These are phyloP conservation scores for Boletus bicolor DNA, from an alignment of 768 basidiomycete genomes.

Conservation along the genomic window DNA sequence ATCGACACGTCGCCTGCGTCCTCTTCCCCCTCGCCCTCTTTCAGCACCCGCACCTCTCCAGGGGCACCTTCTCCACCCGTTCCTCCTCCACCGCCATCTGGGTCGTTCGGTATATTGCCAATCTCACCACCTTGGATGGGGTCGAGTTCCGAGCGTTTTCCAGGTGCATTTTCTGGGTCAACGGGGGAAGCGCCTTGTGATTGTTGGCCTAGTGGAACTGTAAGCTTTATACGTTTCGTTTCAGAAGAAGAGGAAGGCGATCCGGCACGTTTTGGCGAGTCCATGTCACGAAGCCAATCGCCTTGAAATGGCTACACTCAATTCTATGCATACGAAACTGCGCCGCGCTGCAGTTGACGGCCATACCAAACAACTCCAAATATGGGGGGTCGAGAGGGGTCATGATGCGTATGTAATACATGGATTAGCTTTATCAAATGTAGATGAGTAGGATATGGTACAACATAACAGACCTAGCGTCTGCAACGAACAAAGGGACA, in stretches of 20 bases:
- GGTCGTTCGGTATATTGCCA: constrained; percentile 58
- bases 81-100: constrained; percentile 20
- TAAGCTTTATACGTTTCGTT: constrained; percentile 56
- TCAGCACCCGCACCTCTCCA: constrained; percentile 38
- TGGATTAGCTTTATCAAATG: neutral
- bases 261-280: constrained; percentile 64
- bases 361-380: constrained; percentile 18
- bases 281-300: constrained; percentile 40
- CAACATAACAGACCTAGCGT: neutral
- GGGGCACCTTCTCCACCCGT: constrained; percentile 21
- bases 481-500: neutral
- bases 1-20: constrained; percentile 76
- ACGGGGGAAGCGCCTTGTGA: constrained; percentile 69
- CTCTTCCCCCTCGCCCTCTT: constrained; percentile 59
- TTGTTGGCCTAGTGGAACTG: constrained; percentile 43
- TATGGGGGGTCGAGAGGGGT: constrained; percentile 14
- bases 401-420: neutral
- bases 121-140: constrained; percentile 78
- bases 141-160: constrained; percentile 87
- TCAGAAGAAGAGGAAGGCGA: constrained; percentile 54
- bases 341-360: constrained; percentile 1
- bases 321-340: constrained; percentile 9
- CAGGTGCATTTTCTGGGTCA: constrained; percentile 74
- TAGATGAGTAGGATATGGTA: too few relatives aligned
- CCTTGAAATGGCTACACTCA: constrained; percentile 22